Base-by-base conservation (phyloP, 2,329 filamentous ascomycete genomes). In the Aureobasidium uvarum region DNA sequence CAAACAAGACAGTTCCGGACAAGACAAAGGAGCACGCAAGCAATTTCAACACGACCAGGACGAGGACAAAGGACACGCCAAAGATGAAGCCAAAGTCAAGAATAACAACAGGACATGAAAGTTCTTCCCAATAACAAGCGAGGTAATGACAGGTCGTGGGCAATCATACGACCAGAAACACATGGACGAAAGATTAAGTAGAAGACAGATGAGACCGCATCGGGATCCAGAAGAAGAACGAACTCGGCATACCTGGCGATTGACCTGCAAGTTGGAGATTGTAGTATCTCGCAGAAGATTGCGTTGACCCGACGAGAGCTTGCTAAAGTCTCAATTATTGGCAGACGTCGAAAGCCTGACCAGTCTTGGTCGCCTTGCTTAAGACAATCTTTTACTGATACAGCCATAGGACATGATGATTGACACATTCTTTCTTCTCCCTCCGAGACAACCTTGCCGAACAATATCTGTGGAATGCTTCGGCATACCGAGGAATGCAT, bases 361-460 rank as follows among this genome's bases (percentile, higher is more conserved):
- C 20, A 43, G 46, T 23, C 43, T 11, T 5, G 6, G 3, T 45
- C 28, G 38, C 60, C 48, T 63, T 63, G 60, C 60, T 52, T 63
- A 25, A 2, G 48, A 23, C 58, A 62, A 51, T 51, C 43, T 39
- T 50, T 51, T 16, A 52, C 18, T 45, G 38, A 52, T 43, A 62
- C 46, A 52, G 23, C 36, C 18, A 38, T 23, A 5, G 39, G 28
- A 13, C 20, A 23, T 41, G 46, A 18, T 51, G 58, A 45, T 50
- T 38, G 60, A 36, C 18, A 48, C 58, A 62, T 51, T 62, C 58
- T 62, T 62, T 46, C 46, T 28, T 50, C 38, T 16, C 43, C 11
- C 50, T 33, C 45, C 58, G 58, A 62, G 58, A 62, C 58, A 62
- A 50, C 46, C 46, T 62, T 62, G 45, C 58, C 58, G 58, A 51